Conservation (phyloP, 129 eudicot genomes). For the Artemisia argyi region DNA sequence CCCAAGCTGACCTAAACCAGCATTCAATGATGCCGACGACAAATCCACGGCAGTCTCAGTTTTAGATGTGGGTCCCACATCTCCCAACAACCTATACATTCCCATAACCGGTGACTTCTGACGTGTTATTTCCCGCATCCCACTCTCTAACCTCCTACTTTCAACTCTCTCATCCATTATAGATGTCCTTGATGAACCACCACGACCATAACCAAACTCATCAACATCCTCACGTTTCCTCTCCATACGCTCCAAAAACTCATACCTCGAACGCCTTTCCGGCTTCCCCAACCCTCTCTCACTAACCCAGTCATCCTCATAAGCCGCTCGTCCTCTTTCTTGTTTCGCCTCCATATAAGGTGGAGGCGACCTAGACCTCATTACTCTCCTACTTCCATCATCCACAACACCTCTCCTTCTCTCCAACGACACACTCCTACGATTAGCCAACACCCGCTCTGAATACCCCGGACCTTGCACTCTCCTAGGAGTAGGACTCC, state of each 20-base stretch:
- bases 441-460: constrained; percentile 18
- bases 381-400: constrained; percentile 24
- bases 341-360: constrained; percentile 14
- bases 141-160: constrained; percentile 33
- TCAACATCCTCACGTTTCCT: constrained; percentile 29
- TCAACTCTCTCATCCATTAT: constrained; percentile 36
- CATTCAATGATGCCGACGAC: constrained; percentile 29
- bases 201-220: constrained; percentile 26
- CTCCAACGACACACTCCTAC: constrained; percentile 38
- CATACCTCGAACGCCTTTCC: constrained; percentile 32
- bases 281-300: constrained; percentile 30
- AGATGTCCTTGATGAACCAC: constrained; percentile 29
- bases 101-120: constrained; percentile 27
- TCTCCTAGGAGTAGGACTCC: constrained; percentile 31
- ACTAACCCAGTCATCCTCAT: constrained; percentile 29
- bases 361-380: constrained; percentile 40
- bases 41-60: constrained; percentile 26
- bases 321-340: constrained; percentile 32
- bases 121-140: constrained; percentile 24
- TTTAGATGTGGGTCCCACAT: constrained; percentile 31
- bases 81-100: constrained; percentile 30
- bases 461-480: constrained; percentile 20
- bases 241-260: constrained; percentile 31
- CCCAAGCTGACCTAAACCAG: constrained; percentile 31
- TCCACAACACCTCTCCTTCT: constrained; percentile 32